Conservation (phyloP, 306 rosid genomes). For the Hippophae gyantsensis region DNA sequence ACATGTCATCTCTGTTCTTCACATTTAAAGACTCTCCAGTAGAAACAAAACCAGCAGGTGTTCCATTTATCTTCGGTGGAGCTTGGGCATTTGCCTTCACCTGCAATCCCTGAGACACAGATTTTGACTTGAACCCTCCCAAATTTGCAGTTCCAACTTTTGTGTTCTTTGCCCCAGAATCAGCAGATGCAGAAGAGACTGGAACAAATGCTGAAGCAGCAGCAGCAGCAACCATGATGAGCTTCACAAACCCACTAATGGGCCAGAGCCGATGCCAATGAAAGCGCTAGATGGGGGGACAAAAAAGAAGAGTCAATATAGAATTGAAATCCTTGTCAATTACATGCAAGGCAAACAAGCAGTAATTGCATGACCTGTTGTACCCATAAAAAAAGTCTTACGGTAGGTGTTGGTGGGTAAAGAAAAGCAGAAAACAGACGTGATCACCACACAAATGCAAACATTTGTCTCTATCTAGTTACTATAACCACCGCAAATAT, state of each 20-base stretch:
- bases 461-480: too few relatives aligned
- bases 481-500: neutral
- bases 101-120: slow-evolving; percentile 48
- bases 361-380: neutral
- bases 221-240: slow-evolving; percentile 90
- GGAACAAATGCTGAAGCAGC: slow-evolving; percentile 71
- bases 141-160: slow-evolving; percentile 41
- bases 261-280: slow-evolving; percentile 15
- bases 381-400: neutral
- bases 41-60: slow-evolving; percentile 39
- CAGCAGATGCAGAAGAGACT: slow-evolving; percentile 42
- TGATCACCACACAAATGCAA: neutral
- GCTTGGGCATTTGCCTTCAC: slow-evolving; percentile 91
- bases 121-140: slow-evolving; percentile 50
- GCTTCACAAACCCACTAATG: slow-evolving; percentile 13
- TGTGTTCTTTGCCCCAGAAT: slow-evolving; percentile 36
- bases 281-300: slow-evolving; percentile 4
- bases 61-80: slow-evolving; percentile 82
- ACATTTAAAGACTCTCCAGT: slow-evolving; percentile 32
- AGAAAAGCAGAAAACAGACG: neutral
- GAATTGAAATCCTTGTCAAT: neutral
- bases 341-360: neutral
- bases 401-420: neutral
- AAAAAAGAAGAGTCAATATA: slow-evolving; percentile 7
- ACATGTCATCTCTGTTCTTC: slow-evolving; percentile 48